Conservation (phyloP, 2,329 filamentous ascomycete species). For the Fusarium floridanum region DNA sequence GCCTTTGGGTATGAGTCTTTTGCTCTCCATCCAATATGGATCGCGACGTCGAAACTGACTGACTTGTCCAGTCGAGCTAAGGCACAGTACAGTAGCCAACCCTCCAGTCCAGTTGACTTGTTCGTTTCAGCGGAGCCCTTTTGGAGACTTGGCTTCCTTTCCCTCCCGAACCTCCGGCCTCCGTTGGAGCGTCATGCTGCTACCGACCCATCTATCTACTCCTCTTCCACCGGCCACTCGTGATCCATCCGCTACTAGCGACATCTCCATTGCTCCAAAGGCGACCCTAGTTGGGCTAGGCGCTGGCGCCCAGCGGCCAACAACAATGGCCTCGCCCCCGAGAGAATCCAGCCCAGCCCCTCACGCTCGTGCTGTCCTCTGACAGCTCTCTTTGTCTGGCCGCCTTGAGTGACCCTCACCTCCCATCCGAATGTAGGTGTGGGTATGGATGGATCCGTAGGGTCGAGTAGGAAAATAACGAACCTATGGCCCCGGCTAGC, state of each 20-base stretch:
- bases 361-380: conserved; percentile 38
- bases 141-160: conserved; percentile 30
- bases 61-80: conserved; percentile 8
- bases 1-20: conserved; percentile 9
- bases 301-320: conserved; percentile 43
- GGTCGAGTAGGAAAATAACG: conserved; percentile 21
- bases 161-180: conserved; percentile 34
- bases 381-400: conserved; percentile 29
- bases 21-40: conserved; percentile 1
- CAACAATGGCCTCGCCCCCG: conserved; percentile 36
- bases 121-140: conserved; percentile 38
- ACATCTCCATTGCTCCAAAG: conserved; percentile 41
- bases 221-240: conserved; percentile 37
- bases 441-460: conserved; percentile 10
- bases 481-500: conserved; percentile 35
- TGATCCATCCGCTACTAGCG: conserved; percentile 44
- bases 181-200: conserved; percentile 25
- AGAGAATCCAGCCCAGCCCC: conserved; percentile 39
- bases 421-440: conserved; percentile 30
- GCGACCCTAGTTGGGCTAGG: conserved; percentile 45
- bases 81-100: conserved; percentile 3
- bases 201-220: conserved; percentile 23
- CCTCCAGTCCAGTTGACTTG: conserved; percentile 27
- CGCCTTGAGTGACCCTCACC: conserved; percentile 35
- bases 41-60: conserved; percentile 4